These are phyloP conservation scores for Pythium rishiriense DNA, from an alignment of 352 stramenopile species.

Conservation along the genomic window DNA sequence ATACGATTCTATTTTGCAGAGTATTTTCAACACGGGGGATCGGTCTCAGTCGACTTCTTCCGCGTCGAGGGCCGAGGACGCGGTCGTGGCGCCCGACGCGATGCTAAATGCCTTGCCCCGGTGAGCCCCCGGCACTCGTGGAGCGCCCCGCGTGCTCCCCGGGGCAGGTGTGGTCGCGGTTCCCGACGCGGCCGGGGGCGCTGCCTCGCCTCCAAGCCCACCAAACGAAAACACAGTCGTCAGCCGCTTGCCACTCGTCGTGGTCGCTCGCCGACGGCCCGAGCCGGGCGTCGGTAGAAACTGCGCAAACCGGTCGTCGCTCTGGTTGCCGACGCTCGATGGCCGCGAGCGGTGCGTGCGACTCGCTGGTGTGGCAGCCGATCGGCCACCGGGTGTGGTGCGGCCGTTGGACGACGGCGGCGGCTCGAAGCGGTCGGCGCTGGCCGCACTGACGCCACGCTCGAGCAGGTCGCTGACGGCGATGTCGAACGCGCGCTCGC, in stretches of 20 bases:
- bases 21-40: no score
- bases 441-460: conserved; percentile 6
- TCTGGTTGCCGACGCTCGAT: conserved; percentile 9
- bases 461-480: conserved; percentile 25
- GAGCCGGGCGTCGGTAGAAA: conserved; percentile 9
- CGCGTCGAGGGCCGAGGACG: conserved; percentile 3
- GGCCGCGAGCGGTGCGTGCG: conserved; percentile 8
- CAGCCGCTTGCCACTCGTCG: conserved; percentile 18
- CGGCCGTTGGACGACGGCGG: background rate
- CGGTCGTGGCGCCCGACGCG: conserved; percentile 7
- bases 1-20: no score
- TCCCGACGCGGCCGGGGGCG: background rate
- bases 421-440: background rate
- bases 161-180: background rate
- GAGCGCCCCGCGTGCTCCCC: background rate
- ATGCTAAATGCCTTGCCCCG: conserved; percentile 25
- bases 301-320: conserved; percentile 18
- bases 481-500: conserved; percentile 23
- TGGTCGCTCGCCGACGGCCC: conserved; percentile 18
- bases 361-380: conserved; percentile 1
- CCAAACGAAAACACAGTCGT: conserved; percentile 15
- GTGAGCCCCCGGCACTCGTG: background rate
- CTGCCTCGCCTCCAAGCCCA: background rate
- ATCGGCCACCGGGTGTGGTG: background rate
- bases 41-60: conserved; percentile 13